These are phyloP conservation scores for Breviolum minutum DNA, from an alignment of 73 alveolate genomes.

Conservation along the genomic window DNA sequence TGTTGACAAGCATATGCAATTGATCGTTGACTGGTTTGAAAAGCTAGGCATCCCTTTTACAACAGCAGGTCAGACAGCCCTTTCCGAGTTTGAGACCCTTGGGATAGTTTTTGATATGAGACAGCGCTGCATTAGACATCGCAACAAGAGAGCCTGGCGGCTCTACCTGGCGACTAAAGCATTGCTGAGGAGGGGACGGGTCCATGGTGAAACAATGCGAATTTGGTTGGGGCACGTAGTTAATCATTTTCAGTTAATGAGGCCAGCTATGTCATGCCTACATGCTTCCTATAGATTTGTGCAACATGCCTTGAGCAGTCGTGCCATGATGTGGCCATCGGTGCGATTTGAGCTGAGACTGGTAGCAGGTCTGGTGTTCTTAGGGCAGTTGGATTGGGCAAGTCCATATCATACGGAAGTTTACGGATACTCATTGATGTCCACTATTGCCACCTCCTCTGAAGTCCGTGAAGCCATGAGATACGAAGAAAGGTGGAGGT, in stretches of 20 bases:
- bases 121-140: background rate
- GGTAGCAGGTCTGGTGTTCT: constrained; percentile 12
- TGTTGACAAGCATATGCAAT: background rate
- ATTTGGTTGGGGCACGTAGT: constrained; percentile 29
- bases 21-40: background rate
- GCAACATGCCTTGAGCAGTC: background rate
- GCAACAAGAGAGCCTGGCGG: background rate
- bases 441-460: background rate
- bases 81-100: background rate
- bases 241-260: background rate
- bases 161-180: constrained; percentile 4
- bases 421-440: background rate
- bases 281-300: background rate
- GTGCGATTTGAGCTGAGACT: constrained; percentile 23
- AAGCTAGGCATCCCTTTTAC: background rate
- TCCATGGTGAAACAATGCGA: background rate
- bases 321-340: constrained; percentile 8
- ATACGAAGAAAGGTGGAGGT: constrained; percentile 20
- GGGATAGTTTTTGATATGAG: background rate
- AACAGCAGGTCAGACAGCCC: background rate
- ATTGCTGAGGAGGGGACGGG: background rate
- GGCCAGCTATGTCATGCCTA: background rate
- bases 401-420: background rate
- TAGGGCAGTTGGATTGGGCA: background rate
- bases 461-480: background rate